Conservation (phyloP, 73 alveolate genomes). For the Blepharisma stoltei region DNA sequence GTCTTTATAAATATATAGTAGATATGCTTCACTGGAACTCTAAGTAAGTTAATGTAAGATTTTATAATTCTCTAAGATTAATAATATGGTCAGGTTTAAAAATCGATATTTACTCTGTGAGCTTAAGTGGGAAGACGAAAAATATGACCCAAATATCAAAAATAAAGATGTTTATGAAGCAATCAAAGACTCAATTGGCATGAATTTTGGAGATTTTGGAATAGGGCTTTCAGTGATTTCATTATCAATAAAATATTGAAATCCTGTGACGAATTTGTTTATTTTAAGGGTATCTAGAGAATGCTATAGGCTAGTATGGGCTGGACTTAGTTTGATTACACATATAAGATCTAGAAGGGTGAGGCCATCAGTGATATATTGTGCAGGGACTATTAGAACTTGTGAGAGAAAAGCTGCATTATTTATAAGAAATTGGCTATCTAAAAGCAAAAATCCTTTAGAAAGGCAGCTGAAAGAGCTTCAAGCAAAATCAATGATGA, state of each 20-base stretch:
- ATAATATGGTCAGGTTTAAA: conserved; percentile 19
- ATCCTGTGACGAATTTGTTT: conserved; percentile 11
- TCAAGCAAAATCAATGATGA: conserved; percentile 12
- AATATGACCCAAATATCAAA: conserved; percentile 13
- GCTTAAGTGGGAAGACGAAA: conserved; percentile 17
- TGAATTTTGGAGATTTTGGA: conserved; percentile 26
- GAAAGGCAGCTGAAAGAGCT: not conserved
- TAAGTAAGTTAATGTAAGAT: no score
- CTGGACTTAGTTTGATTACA: not conserved
- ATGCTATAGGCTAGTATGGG: not conserved
- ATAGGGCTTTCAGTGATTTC: not conserved
- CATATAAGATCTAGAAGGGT: not conserved
- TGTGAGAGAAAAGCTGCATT: not conserved
- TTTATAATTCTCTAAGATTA: no score
- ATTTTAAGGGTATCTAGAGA: not conserved
- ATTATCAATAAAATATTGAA: conserved; percentile 15
- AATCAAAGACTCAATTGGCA: conserved; percentile 5
- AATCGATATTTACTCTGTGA: conserved; percentile 8
- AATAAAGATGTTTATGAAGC: conserved; percentile 24
- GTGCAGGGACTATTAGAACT: conserved; percentile 14
- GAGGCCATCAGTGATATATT: not conserved
- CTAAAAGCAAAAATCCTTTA: not conserved
- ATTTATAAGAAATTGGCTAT: not conserved
- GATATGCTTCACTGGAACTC: not conserved
- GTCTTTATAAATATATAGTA: conserved; percentile 2